Evolutionary conservation across 2,329 filamentous ascomycete genomes (phyloP).

Genomic region (Alternaria metachromatica): DNA sequence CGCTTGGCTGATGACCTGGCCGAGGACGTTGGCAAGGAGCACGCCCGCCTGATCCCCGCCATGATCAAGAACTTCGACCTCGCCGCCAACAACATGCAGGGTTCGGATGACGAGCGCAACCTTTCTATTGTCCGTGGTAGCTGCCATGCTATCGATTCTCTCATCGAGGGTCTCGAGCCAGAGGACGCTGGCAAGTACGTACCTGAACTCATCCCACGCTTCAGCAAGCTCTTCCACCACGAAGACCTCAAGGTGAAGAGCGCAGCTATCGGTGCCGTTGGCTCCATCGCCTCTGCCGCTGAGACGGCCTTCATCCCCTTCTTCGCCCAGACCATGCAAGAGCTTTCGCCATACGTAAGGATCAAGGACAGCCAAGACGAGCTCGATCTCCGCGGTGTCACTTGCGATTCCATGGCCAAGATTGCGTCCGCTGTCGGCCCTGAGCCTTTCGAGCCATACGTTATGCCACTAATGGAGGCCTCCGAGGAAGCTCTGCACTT

Average conservation of each 20-base stretch:
- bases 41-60: constrained; percentile 81
- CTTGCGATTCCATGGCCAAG: constrained; percentile 91
- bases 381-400: constrained; percentile 85
- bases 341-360: constrained; percentile 81
- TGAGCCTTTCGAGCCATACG: constrained; percentile 87
- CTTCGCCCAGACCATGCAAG: constrained; percentile 88
- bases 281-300: constrained; percentile 86
- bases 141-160: constrained; percentile 87
- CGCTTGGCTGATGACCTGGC: constrained; percentile 91
- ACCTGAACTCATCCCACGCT: constrained; percentile 79
- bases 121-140: constrained; percentile 87
- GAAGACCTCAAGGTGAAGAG: constrained; percentile 89
- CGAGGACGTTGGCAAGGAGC: constrained; percentile 86
- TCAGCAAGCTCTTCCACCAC: constrained; percentile 83
- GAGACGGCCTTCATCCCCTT: constrained; percentile 86
- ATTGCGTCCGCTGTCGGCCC: constrained; percentile 89
- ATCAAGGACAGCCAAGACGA: constrained; percentile 91
- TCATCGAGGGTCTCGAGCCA: constrained; percentile 84
- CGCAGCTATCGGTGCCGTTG: constrained; percentile 85
- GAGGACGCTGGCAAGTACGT: constrained; percentile 84
- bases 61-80: constrained; percentile 89
- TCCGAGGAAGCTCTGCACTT: constrained; percentile 90
- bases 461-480: constrained; percentile 86
- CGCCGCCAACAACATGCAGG: constrained; percentile 70
- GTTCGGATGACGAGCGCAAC: constrained; percentile 73